phyloP scores from a whole-genome alignment of 2,329 filamentous ascomycete genomes.

The Ophiocordyceps camponoti-floridani region DNA sequence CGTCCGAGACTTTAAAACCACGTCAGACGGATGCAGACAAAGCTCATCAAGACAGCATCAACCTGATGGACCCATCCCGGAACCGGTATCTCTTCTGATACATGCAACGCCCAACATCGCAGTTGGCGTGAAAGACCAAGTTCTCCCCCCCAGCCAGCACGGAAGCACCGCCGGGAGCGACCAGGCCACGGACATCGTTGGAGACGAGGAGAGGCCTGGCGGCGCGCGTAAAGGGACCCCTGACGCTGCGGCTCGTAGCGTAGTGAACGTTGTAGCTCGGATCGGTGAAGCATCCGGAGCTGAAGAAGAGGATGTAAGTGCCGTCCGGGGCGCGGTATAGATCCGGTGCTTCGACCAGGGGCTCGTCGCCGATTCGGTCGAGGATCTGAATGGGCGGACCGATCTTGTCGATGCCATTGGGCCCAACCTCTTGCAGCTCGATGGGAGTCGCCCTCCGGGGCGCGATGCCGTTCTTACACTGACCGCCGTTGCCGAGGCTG shows the following conservation, averaged over 20 bases:
- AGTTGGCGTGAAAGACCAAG: constrained; percentile 1
- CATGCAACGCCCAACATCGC: not conserved
- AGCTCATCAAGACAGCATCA: not conserved
- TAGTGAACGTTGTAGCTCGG: constrained; percentile 1
- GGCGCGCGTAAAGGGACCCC: not conserved
- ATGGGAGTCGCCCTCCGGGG: not conserved
- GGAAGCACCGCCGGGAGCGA: not conserved
- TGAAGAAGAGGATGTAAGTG: constrained; percentile 1
- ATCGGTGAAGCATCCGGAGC: not conserved
- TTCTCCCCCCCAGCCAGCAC: not conserved
- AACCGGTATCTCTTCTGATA: not conserved
- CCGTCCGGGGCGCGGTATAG: not conserved
- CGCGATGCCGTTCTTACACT: constrained; percentile 1
- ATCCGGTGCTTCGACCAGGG: not conserved
- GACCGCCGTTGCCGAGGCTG: not conserved
- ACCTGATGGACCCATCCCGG: not conserved
- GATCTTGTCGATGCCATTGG: constrained; percentile 1
- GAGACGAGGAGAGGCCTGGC: not conserved
- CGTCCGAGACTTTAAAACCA: no score
- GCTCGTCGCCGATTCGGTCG: not conserved
- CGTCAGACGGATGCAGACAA: not conserved
- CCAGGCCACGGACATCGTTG: not conserved
- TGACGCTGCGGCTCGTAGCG: not conserved
- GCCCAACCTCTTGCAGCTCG: not conserved
- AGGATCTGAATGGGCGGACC: not conserved